Evolutionary conservation across 2,329 filamentous ascomycete genomes (phyloP), one percentile per base, ranked within the genome.

Genomic region (Falciphora oryzae): DNA sequence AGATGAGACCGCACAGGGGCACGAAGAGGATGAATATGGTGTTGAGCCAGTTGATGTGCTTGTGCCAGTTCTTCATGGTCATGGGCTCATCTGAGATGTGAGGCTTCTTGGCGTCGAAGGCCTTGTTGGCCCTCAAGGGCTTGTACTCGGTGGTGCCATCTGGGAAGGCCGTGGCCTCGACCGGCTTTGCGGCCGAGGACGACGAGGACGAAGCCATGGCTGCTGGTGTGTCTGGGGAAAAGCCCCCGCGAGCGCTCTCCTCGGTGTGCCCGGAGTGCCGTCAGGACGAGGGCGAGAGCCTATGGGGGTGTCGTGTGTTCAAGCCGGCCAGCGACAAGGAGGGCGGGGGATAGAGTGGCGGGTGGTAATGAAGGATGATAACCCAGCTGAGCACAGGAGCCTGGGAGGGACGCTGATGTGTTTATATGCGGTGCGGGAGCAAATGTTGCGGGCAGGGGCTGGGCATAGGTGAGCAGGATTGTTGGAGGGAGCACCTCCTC

Each of bases 31-130:
- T 94, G 75, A 97, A 85, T 67, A 83, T 84, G 68, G 91, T 88
- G 77, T 96, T 97, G 70, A 97, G 84, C 92, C 93, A 97, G 84
- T 96, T 93, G 81, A 97, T 85, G 75, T 97, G 93, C 80, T 93
- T 89, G 80, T 93, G 88, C 91, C 91, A 95, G 81, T 96, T 97
- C 72, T 83, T 80, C 77, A 82, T 84, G 66, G 91, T 96, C 71
- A 96, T 89, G 65, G 90, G 89, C 68, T 86, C 85, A 69, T 96
- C 92, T 69, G 91, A 87, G 78, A 96, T 95, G 78, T 96, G 92
- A 73, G 89, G 85, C 80, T 96, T 96, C 81, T 89, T 66, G 65
- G 75, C 58, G 66, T 87, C 84, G 69, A 78, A 77, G 70, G 77
- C 77, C 73, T 78, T 81, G 64, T 70, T 68, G 35, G 67, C 72